These are phyloP conservation scores for Candida awuae DNA, from an alignment of 805 yeast species.

Conservation along the genomic window DNA sequence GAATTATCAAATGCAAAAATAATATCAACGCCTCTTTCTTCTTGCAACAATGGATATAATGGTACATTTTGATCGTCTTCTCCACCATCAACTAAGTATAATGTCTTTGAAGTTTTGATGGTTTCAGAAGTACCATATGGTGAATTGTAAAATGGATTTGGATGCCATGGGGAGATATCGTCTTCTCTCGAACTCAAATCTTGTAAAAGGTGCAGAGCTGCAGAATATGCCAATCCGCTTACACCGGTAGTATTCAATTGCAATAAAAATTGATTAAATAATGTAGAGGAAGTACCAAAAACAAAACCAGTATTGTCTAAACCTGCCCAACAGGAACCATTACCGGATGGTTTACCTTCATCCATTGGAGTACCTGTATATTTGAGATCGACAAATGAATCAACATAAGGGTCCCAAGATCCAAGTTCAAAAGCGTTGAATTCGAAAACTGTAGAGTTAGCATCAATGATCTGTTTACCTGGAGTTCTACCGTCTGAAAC, in stretches of 20 bases:
- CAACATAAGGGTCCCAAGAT: constrained; percentile 75
- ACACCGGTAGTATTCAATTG: constrained; percentile 48
- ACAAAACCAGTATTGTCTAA: constrained; percentile 77
- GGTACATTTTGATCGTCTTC: constrained; percentile 72
- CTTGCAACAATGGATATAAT: constrained; percentile 53
- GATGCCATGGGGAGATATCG: constrained; percentile 63
- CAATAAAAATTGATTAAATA: constrained; percentile 63
- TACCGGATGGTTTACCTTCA: constrained; percentile 45
- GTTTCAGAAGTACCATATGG: constrained; percentile 30
- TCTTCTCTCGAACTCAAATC: constrained; percentile 39
- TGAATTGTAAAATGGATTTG: constrained; percentile 60
- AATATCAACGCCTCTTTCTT: constrained; percentile 52
- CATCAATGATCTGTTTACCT: constrained; percentile 43
- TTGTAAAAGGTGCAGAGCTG: constrained; percentile 38
- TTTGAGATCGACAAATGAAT: constrained; percentile 55
- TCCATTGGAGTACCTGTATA: constrained; percentile 62
- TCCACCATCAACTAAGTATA: constrained; percentile 71
- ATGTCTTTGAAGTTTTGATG: constrained; percentile 33
- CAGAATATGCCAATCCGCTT: constrained; percentile 37
- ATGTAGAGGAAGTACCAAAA: constrained; percentile 74
- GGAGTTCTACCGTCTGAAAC: constrained; percentile 64
- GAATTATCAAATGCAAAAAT: constrained; percentile 61
- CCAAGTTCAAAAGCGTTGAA: constrained; percentile 69
- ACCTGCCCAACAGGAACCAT: constrained; percentile 48
- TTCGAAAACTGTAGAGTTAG: constrained; percentile 63